Percentiles rank a stretch among this genome's conserved stretches.
These are phyloP conservation scores for Fomitopsis palustris DNA, from an alignment of 1,284 basidiomycete genomes.

Conservation along the genomic window DNA sequence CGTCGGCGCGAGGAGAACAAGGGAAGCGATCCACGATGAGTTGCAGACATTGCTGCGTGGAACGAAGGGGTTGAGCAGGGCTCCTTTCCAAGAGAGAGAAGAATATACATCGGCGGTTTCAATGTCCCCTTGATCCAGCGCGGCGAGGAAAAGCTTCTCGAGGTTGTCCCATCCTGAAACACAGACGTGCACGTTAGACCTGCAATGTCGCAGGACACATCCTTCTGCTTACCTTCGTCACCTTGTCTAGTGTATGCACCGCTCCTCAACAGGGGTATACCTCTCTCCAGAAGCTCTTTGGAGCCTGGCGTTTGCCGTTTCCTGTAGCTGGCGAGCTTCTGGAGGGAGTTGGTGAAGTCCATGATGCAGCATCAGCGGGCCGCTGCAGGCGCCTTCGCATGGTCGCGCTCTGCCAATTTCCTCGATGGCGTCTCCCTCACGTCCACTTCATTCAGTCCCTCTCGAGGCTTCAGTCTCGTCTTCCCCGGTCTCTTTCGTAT, in stretches of 20 bases:
- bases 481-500: not conserved
- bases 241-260: conserved; percentile 47
- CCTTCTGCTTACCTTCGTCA: conserved; percentile 49
- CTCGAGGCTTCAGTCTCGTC: not conserved
- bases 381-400: conserved; percentile 5
- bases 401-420: not conserved
- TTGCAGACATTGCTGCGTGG: conserved; percentile 57
- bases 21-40: conserved; percentile 74
- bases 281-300: conserved; percentile 67
- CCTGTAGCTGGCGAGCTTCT: conserved; percentile 68
- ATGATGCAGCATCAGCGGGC: conserved; percentile 14
- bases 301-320: conserved; percentile 67
- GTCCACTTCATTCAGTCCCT: not conserved
- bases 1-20: conserved; percentile 77
- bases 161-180: conserved; percentile 77
- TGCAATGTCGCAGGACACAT: not conserved
- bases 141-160: conserved; percentile 86
- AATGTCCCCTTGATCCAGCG: conserved; percentile 78
- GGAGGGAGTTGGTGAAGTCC: conserved; percentile 51
- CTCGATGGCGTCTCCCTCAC: not conserved
- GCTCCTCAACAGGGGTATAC: conserved; percentile 52
- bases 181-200: not conserved
- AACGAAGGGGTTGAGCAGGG: not conserved
- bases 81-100: not conserved
- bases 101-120: conserved; percentile 82